Conservation (phyloP, 2,329 filamentous ascomycete species). For the Hypoxylon sp. region DNA sequence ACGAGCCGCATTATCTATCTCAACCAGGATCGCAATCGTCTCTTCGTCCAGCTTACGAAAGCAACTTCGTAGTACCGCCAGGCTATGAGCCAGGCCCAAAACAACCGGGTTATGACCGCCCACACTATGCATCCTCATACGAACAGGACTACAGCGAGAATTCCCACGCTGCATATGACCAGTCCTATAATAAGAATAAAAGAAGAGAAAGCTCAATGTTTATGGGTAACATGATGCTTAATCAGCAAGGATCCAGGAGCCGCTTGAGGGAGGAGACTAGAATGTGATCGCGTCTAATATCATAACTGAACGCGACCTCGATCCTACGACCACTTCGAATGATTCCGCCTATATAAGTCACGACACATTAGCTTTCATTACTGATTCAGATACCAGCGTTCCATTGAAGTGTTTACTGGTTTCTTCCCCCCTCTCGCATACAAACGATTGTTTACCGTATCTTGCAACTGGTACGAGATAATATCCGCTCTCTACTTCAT, state of each 20-base stretch:
- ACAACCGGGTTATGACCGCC: slow-evolving; percentile 59
- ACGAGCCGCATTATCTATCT: slow-evolving; percentile 62
- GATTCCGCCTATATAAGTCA: slow-evolving; percentile 28
- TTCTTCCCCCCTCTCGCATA: slow-evolving; percentile 14
- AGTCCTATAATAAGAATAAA: slow-evolving; percentile 59
- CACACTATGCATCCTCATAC: slow-evolving; percentile 51
- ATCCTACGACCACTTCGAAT: slow-evolving; percentile 15
- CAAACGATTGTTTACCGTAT: slow-evolving; percentile 25
- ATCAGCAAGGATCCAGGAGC: slow-evolving; percentile 66
- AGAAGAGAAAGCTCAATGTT: slow-evolving; percentile 75
- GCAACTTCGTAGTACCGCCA: slow-evolving; percentile 55
- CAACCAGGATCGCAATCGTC: slow-evolving; percentile 55
- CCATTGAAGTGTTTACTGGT: slow-evolving; percentile 23
- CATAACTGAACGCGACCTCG: neutral
- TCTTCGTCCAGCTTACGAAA: slow-evolving; percentile 63
- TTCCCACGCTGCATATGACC: slow-evolving; percentile 55
- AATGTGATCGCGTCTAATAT: slow-evolving; percentile 48
- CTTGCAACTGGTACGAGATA: slow-evolving; percentile 20
- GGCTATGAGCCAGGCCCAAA: slow-evolving; percentile 56
- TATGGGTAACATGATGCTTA: slow-evolving; percentile 64
- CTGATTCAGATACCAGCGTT: slow-evolving; percentile 29
- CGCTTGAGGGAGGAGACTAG: slow-evolving; percentile 69
- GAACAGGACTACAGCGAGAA: slow-evolving; percentile 53
- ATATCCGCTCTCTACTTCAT: slow-evolving; percentile 30
- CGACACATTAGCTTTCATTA: slow-evolving; percentile 35